Conservation (phyloP, 345 rosid genomes). For the Eucalyptus coolabah region DNA sequence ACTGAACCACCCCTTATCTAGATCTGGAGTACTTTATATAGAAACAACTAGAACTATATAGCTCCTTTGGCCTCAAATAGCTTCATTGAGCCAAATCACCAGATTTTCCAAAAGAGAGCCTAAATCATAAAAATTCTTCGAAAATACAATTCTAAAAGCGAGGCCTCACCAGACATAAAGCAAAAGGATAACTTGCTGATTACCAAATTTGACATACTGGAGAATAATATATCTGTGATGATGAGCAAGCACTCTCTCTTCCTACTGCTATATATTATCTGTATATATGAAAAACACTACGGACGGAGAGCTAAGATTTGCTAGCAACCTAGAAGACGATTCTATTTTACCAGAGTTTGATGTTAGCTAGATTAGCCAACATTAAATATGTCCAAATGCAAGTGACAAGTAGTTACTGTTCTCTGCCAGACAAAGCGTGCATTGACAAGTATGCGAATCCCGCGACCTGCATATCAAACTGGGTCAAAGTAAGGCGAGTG, state of each 20-base stretch:
- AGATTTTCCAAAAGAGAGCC: not conserved
- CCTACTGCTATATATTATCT: not conserved
- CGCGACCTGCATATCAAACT: not conserved
- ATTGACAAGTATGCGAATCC: not conserved
- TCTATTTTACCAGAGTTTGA: too few relatives aligned
- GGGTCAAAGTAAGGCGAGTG: not conserved
- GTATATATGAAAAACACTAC: not conserved
- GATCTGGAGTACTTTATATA: not conserved
- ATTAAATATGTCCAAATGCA: not conserved
- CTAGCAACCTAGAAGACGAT: not conserved
- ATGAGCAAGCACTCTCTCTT: not conserved
- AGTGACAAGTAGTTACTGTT: not conserved
- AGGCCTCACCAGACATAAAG: not conserved
- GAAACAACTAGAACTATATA: not conserved
- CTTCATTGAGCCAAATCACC: not conserved
- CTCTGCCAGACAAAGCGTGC: not conserved
- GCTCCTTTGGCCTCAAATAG: not conserved
- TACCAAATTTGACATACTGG: not conserved
- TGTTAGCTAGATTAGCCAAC: not conserved
- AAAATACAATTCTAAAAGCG: not conserved
- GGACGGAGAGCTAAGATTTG: not conserved
- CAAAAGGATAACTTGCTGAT: too few relatives aligned
- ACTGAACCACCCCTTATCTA: not conserved
- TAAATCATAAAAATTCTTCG: too few relatives aligned
- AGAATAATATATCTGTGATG: not conserved